Conservation (phyloP, 208 protist species). For the Wallacemonas sp. region DNA sequence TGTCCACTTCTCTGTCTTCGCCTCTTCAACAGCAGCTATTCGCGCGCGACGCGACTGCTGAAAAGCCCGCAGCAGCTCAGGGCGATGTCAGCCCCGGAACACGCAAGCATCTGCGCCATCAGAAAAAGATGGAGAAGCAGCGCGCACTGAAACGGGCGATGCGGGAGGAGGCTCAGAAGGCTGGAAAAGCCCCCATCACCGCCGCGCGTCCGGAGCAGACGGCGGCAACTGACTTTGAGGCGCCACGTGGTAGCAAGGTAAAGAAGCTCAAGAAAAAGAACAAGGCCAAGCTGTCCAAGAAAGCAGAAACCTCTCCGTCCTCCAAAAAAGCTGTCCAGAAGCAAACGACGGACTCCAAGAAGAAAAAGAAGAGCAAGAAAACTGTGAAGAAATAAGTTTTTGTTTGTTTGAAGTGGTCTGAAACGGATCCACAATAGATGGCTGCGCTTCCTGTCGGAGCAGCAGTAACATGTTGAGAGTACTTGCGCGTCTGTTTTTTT, state of each 20-base stretch:
- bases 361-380: slow-evolving; percentile 8
- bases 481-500: no score
- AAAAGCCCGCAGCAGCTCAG: background rate
- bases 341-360: background rate
- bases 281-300: background rate
- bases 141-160: slow-evolving; percentile 7
- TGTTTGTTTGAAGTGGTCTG: no score
- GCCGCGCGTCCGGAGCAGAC: no score
- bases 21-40: background rate
- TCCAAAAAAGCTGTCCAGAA: background rate
- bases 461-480: no score
- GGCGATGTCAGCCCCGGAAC: slow-evolving; percentile 7
- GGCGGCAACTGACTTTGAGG: no score
- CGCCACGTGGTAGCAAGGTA: no score
- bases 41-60: no score
- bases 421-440: no score
- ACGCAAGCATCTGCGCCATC: slow-evolving; percentile 9
- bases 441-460: no score
- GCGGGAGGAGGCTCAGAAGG: background rate
- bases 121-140: slow-evolving; percentile 16
- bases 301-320: background rate
- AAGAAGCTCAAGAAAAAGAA: slow-evolving; percentile 11
- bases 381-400: background rate
- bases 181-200: no score
- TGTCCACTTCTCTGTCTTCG: background rate